Conservation (phyloP, 495 filamentous ascomycete genomes). For the Parmelia sp. region DNA sequence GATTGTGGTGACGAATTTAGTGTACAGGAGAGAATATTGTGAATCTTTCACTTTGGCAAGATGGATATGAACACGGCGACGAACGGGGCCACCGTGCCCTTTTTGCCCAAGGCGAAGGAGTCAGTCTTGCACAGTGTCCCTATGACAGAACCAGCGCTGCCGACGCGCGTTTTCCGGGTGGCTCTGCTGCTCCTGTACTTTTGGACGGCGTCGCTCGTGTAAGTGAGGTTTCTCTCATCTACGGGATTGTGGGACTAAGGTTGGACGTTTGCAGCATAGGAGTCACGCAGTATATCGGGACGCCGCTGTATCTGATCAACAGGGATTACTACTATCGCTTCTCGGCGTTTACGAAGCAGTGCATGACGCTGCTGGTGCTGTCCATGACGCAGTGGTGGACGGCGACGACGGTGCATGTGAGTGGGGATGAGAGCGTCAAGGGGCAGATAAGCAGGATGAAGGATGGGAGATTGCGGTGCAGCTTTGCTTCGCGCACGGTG, state of each 20-base stretch:
- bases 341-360: constrained; percentile 68
- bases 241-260: not conserved
- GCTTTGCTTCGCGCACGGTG: constrained; percentile 66
- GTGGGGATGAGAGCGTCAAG: constrained; percentile 63
- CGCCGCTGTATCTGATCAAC: constrained; percentile 60
- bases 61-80: no score
- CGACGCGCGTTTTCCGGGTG: constrained; percentile 8
- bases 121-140: constrained; percentile 3
- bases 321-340: constrained; percentile 64
- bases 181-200: constrained; percentile 8
- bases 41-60: no score
- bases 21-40: no score
- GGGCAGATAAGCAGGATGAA: constrained; percentile 54
- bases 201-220: constrained; percentile 12
- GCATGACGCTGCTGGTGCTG: constrained; percentile 61
- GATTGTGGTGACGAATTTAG: no score
- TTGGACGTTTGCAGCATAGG: constrained; percentile 42
- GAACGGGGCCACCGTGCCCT: not conserved
- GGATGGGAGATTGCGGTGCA: constrained; percentile 59
- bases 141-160: constrained; percentile 1
- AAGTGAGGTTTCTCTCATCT: not conserved
- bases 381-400: constrained; percentile 75
- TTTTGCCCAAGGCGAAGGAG: not conserved
- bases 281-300: constrained; percentile 56
- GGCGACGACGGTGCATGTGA: constrained; percentile 64